phyloP scores from a whole-genome alignment of 139 green algal genomes.

The Coelastrella sp. region DNA sequence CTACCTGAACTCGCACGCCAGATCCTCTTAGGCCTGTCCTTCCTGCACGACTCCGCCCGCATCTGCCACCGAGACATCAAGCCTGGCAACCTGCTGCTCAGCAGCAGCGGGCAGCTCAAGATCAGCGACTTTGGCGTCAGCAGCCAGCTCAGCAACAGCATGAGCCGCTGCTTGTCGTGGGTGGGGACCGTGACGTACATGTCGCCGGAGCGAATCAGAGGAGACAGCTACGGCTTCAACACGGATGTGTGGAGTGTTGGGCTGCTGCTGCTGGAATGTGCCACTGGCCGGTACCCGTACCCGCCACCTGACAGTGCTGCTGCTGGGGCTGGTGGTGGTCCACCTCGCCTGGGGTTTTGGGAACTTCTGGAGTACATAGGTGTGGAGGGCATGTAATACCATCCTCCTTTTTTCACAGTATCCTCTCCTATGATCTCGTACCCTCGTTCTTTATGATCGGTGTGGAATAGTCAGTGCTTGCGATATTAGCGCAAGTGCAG shows the following conservation, averaged over 20 bases:
- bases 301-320: slow-evolving; percentile 42
- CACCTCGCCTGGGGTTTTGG: slow-evolving; percentile 64
- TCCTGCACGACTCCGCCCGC: slow-evolving; percentile 69
- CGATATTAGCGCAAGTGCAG: no score
- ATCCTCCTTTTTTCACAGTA: neutral
- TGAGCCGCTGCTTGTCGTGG: slow-evolving; percentile 76
- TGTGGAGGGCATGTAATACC: slow-evolving; percentile 35
- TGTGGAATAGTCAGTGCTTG: no score
- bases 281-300: slow-evolving; percentile 60
- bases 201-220: slow-evolving; percentile 93
- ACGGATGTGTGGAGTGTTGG: slow-evolving; percentile 86
- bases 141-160: slow-evolving; percentile 71
- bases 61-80: slow-evolving; percentile 79
- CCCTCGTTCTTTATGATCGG: no score
- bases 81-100: slow-evolving; percentile 84
- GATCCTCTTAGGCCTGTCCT: slow-evolving; percentile 64
- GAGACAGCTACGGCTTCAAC: slow-evolving; percentile 86
- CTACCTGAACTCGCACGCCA: slow-evolving; percentile 65
- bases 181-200: slow-evolving; percentile 98
- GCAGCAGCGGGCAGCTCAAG: slow-evolving; percentile 68
- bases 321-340: slow-evolving; percentile 28
- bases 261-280: slow-evolving; percentile 81
- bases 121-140: slow-evolving; percentile 80
- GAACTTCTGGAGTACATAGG: slow-evolving; percentile 74
- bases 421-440: neutral